Percentiles rank a stretch among this genome's conserved stretches.
Conservation (phyloP, 2,329 filamentous ascomycete genomes). For the Mycosphaerelloides madeirae region DNA sequence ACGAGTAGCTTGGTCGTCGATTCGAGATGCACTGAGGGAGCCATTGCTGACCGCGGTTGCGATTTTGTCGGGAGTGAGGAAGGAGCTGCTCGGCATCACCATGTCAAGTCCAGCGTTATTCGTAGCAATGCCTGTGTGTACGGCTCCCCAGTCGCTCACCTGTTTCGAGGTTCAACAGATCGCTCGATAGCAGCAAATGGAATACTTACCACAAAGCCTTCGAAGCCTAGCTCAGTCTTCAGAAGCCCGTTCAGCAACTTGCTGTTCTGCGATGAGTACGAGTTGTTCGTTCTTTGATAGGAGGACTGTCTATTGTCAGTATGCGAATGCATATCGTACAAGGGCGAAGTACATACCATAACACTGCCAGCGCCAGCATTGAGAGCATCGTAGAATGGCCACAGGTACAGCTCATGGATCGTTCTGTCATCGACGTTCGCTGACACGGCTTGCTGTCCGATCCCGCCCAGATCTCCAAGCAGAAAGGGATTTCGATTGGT, state of each 20-base stretch:
- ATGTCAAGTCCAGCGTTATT: constrained; percentile 32
- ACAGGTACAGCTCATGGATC: constrained; percentile 50
- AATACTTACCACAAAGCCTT: constrained; percentile 40
- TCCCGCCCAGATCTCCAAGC: constrained; percentile 13
- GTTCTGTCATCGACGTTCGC: constrained; percentile 29
- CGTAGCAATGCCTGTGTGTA: constrained; percentile 26
- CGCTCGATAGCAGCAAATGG: too few species aligned
- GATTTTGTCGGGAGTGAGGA: constrained; percentile 48
- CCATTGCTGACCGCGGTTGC: constrained; percentile 31
- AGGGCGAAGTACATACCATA: too few species aligned
- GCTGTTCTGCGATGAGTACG: constrained; percentile 63
- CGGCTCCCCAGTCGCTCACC: constrained; percentile 48
- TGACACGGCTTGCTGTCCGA: constrained; percentile 40
- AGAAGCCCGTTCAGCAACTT: constrained; percentile 63
- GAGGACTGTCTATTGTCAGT: constrained; percentile 73
- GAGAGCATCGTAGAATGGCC: constrained; percentile 66
- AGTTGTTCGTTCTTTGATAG: constrained; percentile 53
- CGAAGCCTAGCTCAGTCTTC: constrained; percentile 54
- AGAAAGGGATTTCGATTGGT: constrained; percentile 24
- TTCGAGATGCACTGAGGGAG: constrained; percentile 24
- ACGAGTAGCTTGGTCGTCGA: constrained; percentile 33
- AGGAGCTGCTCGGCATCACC: constrained; percentile 27
- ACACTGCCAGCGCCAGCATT: constrained; percentile 65
- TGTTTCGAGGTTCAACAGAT: too few species aligned
- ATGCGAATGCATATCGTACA: too few species aligned